Percentiles rank a stretch among this genome's conserved stretches.
Conservation (phyloP, 75 land plant species). For the Sequoia sempervirens region DNA sequence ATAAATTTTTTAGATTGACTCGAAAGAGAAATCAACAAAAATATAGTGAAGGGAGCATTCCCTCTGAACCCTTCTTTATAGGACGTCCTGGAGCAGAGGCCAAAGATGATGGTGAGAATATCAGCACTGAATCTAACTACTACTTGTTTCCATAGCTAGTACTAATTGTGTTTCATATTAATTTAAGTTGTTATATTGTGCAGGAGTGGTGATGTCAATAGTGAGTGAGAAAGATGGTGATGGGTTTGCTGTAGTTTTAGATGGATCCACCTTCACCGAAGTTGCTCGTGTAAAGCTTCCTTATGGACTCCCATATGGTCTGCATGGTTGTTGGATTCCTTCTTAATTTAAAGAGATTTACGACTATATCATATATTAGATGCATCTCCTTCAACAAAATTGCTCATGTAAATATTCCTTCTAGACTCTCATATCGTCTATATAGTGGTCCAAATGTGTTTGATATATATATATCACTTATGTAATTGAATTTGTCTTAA, state of each 20-base stretch:
- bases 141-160: background rate
- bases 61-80: conserved; percentile 83
- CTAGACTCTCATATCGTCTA: too few relatives aligned
- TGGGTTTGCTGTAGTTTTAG: conserved; percentile 54
- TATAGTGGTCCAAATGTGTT: too few relatives aligned
- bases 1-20: conserved; percentile 44
- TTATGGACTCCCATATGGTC: conserved; percentile 70
- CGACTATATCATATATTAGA: too few relatives aligned
- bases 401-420: too few relatives aligned
- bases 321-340: conserved; percentile 73
- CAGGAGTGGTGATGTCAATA: conserved; percentile 77
- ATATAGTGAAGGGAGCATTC: conserved; percentile 60
- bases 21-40: conserved; percentile 47
- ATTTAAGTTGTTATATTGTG: background rate
- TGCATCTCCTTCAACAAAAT: too few relatives aligned
- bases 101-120: conserved; percentile 70
- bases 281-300: conserved; percentile 67
- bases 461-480: too few relatives aligned
- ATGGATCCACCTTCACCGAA: conserved; percentile 58
- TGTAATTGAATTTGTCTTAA: too few relatives aligned
- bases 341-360: too few relatives aligned
- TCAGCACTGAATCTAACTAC: background rate
- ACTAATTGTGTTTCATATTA: background rate
- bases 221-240: conserved; percentile 54
- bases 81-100: conserved; percentile 57